Conservation (phyloP, 495 filamentous ascomycete genomes). For the Cudoniella acicularis region DNA sequence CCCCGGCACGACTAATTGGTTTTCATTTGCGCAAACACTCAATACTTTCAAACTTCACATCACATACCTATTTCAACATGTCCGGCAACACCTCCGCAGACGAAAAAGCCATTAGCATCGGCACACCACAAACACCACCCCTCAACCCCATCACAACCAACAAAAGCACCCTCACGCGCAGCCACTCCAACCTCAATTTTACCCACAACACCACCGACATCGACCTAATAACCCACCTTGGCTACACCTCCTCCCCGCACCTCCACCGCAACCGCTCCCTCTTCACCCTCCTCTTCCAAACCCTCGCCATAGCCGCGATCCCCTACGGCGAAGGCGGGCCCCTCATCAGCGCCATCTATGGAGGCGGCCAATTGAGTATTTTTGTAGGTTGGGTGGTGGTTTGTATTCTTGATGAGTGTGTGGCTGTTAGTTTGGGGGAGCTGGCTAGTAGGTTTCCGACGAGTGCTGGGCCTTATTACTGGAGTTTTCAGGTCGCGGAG, state of each 20-base stretch:
- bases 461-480: constrained; percentile 49
- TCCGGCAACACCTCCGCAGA: background rate
- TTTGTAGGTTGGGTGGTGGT: constrained; percentile 43
- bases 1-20: no score
- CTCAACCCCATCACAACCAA: background rate
- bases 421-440: constrained; percentile 40
- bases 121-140: no score
- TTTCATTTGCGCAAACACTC: no score
- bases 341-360: constrained; percentile 34
- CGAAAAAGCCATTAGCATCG: background rate
- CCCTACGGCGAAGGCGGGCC: constrained; percentile 46
- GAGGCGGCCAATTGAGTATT: constrained; percentile 46
- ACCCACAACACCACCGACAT: constrained; percentile 16
- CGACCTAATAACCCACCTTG: constrained; percentile 24
- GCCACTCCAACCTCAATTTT: background rate
- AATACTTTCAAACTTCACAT: no score
- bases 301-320: constrained; percentile 44
- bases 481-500: constrained; percentile 42
- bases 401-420: constrained; percentile 35
- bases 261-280: constrained; percentile 48
- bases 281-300: constrained; percentile 38
- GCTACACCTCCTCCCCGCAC: constrained; percentile 39
- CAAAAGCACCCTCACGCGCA: background rate
- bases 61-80: no score
- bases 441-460: constrained; percentile 48